Conservation (phyloP, 139 green algal species). For the Micromonas commoda region DNA sequence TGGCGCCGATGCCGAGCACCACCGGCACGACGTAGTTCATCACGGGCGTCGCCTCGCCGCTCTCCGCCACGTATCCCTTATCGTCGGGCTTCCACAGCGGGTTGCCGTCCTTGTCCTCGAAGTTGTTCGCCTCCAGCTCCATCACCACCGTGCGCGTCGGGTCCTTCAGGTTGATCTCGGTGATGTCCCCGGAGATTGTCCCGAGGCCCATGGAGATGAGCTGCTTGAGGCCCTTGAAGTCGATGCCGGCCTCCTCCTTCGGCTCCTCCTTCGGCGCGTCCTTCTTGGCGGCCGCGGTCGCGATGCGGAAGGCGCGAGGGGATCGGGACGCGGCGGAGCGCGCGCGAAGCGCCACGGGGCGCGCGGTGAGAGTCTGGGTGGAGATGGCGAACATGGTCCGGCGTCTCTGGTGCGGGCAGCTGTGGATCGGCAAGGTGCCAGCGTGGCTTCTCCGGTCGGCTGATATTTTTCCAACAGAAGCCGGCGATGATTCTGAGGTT, state of each 20-base stretch:
- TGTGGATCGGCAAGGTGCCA: too few species aligned
- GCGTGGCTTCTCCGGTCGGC: too few species aligned
- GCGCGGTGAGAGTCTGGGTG: too few species aligned
- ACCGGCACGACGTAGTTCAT: conserved; percentile 26
- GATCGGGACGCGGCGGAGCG: neutral
- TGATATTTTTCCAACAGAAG: too few species aligned
- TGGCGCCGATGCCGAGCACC: neutral
- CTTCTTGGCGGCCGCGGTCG: neutral
- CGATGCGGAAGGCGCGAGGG: neutral
- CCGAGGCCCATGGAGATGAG: conserved; percentile 31
- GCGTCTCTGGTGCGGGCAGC: too few species aligned
- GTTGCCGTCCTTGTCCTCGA: conserved; percentile 23
- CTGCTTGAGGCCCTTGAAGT: conserved; percentile 23
- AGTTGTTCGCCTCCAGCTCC: conserved; percentile 35
- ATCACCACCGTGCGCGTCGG: conserved; percentile 29
- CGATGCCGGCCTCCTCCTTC: neutral
- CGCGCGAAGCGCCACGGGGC: too few species aligned
- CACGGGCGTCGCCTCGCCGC: neutral
- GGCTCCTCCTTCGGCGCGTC: neutral
- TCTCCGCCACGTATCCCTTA: conserved; percentile 16
- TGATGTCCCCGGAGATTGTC: conserved; percentile 31
- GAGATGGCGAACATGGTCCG: neutral
- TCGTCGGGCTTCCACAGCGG: conserved; percentile 22
- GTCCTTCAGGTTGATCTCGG: conserved; percentile 33
- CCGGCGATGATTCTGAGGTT: too few species aligned